Evolutionary conservation across 2,329 filamentous ascomycete species (phyloP), one percentile per base, ranked within the genome.

Genomic region (Cadophora luteo-olivacea): DNA sequence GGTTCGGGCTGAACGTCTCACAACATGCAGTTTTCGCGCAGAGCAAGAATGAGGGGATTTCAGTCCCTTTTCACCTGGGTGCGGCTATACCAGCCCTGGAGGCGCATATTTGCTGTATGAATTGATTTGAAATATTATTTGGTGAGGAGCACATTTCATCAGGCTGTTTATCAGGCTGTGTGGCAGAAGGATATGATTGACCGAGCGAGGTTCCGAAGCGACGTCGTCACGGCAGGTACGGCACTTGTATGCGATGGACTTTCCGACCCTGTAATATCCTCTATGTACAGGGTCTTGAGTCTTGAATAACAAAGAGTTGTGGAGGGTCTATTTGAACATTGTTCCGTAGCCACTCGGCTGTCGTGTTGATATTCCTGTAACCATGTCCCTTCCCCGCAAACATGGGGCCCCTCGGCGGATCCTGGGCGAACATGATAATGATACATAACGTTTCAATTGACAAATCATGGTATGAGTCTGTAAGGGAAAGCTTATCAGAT

Each of bases 91-190:
- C 16, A 33, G 5, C 41, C 25, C 7, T 12, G 24, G 14, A 9
- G 32, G 41, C 7, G 32, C 24, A 16, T 49, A 11, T n/a, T n/a
- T 11, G 8, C 4, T 51, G 25, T 36, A 55, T 58, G 45, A 61
- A 70, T 66, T 24, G 11, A 41, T 25, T 41, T 45, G 3, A 16
- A 29, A 38, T 60, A 1, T 29, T n/a, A 1, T 33, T 65, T 68
- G 19, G 32, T 61, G 48, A 38, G 22, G 49, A 52, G 45, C 55
- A 24, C 24, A 51, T 48, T 29, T 41, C 22, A 66, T 66, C 57
- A 66, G 57, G 57, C 64, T 66, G 64, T 61, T 66, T 61, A 2
- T 19, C 52, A 65, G 64, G 54, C 52, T 65, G 51, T 61, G 29
- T 61, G 48, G 45, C 25, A 61, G 33, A 61, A 25, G 41, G n/a